Evolutionary conservation across 139 green algal genomes (phyloP).

Genomic region (Diplosphaera chodatii): DNA sequence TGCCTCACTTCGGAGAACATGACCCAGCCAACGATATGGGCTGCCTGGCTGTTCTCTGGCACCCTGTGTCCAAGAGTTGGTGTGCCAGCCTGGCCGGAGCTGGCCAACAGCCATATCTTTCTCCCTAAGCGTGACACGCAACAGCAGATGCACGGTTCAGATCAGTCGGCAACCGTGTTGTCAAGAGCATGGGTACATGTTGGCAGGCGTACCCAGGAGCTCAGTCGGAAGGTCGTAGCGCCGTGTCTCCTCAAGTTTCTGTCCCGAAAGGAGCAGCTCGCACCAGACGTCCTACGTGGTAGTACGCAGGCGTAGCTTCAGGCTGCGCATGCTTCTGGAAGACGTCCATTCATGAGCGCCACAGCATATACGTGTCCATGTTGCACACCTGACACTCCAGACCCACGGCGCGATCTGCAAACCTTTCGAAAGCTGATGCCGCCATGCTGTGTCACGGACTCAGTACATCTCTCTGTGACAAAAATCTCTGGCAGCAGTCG

Average conservation of each 20-base stretch:
- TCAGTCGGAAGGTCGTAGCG: background rate
- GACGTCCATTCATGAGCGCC: background rate
- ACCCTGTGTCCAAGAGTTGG: background rate
- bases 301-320: no score
- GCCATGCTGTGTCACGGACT: no score
- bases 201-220: background rate
- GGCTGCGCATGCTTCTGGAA: background rate
- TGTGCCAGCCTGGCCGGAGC: background rate
- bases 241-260: background rate
- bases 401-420: background rate
- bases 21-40: background rate
- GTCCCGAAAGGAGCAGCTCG: background rate
- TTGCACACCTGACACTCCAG: background rate
- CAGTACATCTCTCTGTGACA: no score
- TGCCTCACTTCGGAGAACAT: no score
- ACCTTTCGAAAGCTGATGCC: no score
- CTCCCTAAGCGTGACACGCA: background rate
- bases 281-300: background rate
- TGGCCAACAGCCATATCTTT: background rate
- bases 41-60: background rate
- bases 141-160: no score
- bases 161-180: no score
- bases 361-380: no score
- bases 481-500: no score
- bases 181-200: no score